These are phyloP conservation scores for Globisporangium nagaii DNA, from an alignment of 352 stramenopile genomes.

Conservation along the genomic window DNA sequence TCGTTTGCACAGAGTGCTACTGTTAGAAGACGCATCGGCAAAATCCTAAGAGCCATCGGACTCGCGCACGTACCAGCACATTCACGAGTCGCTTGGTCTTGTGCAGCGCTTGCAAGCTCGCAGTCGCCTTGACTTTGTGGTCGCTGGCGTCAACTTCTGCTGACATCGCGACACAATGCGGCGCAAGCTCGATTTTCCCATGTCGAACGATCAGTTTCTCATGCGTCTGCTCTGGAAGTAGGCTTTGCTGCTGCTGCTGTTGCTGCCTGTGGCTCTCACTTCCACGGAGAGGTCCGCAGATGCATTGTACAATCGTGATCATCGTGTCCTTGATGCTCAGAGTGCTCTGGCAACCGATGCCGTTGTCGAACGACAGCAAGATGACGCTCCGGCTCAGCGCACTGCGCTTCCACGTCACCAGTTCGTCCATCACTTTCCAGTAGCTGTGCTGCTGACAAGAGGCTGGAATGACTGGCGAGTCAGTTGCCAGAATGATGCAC, in stretches of 20 bases:
- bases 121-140: background rate
- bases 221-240: background rate
- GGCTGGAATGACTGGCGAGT: background rate
- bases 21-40: too few relatives aligned
- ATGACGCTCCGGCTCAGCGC: constrained; percentile 15
- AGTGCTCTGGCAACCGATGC: constrained; percentile 12
- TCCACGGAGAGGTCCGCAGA: constrained; percentile 27
- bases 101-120: background rate
- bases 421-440: constrained; percentile 16
- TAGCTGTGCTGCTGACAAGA: background rate
- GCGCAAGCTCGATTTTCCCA: background rate
- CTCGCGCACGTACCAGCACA: constrained; percentile 3
- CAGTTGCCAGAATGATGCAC: background rate
- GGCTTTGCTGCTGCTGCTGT: background rate
- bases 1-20: too few relatives aligned
- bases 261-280: background rate
- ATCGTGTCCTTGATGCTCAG: constrained; percentile 33
- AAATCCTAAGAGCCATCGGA: too few relatives aligned
- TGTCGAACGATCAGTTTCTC: constrained; percentile 3
- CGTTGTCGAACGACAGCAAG: constrained; percentile 16
- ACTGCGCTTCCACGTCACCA: constrained; percentile 26
- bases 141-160: background rate
- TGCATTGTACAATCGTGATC: constrained; percentile 26
- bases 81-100: background rate
- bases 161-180: background rate